phyloP scores from a whole-genome alignment of 1,139 yeast species.

The Lodderomyces theae region DNA sequence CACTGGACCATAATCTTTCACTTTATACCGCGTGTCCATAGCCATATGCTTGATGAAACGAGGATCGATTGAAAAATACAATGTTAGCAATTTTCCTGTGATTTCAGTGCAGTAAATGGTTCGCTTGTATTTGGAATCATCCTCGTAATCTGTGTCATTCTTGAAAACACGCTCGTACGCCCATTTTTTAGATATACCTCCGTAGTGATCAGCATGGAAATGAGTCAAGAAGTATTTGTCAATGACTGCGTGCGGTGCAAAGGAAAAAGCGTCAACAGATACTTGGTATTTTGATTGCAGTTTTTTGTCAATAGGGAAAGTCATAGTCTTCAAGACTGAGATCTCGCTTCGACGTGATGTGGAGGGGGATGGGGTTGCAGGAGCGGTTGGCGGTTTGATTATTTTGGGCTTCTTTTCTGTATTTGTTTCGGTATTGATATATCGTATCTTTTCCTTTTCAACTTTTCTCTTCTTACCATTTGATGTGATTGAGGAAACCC shows the following conservation, averaged over 20 bases:
- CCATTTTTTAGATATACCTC: slow-evolving; percentile 82
- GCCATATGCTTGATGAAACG: slow-evolving; percentile 50
- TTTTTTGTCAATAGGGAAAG: slow-evolving; percentile 29
- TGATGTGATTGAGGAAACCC: background rate
- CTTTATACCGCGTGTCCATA: slow-evolving; percentile 36
- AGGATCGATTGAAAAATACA: slow-evolving; percentile 55
- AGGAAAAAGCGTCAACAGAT: slow-evolving; percentile 71
- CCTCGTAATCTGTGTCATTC: slow-evolving; percentile 19
- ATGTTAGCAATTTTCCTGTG: slow-evolving; percentile 56
- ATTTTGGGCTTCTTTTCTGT: slow-evolving; percentile 11
- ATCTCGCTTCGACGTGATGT: slow-evolving; percentile 33
- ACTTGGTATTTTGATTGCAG: slow-evolving; percentile 26
- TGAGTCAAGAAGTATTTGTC: slow-evolving; percentile 65
- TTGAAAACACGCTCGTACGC: slow-evolving; percentile 40
- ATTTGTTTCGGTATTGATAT: slow-evolving; percentile 13
- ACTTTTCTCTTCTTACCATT: slow-evolving; percentile 18
- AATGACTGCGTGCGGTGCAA: slow-evolving; percentile 44
- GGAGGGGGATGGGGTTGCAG: slow-evolving; percentile 19
- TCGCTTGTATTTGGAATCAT: slow-evolving; percentile 41
- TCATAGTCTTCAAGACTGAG: slow-evolving; percentile 54
- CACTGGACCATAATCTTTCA: slow-evolving; percentile 19
- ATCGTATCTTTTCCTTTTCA: slow-evolving; percentile 19
- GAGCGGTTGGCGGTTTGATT: slow-evolving; percentile 24
- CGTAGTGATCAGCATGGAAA: slow-evolving; percentile 92
- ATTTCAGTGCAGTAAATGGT: slow-evolving; percentile 67